These are phyloP conservation scores for Fusarium illudens DNA, from an alignment of 2,329 filamentous ascomycete genomes.

Conservation along the genomic window DNA sequence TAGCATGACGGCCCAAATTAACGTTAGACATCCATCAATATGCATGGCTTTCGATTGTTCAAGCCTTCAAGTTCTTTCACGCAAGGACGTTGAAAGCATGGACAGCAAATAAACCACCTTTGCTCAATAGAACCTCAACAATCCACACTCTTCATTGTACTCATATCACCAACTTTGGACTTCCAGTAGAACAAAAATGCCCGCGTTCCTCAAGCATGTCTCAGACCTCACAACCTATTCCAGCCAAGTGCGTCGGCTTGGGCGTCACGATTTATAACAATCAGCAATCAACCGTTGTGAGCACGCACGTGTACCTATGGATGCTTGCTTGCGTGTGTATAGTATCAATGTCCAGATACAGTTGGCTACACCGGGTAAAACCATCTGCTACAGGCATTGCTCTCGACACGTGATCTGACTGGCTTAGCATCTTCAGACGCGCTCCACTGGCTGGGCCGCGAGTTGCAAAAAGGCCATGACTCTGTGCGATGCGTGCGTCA, in stretches of 20 bases:
- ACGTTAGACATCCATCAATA: neutral
- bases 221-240: neutral
- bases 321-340: neutral
- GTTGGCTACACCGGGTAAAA: neutral
- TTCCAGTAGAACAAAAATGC: neutral
- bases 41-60: neutral
- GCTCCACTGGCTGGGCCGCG: constrained; percentile 17
- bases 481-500: constrained; percentile 34
- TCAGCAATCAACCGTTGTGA: neutral
- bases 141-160: neutral
- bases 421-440: constrained; percentile 5
- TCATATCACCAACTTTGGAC: neutral
- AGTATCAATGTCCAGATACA: neutral
- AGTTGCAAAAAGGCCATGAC: constrained; percentile 24
- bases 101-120: neutral
- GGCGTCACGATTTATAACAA: neutral
- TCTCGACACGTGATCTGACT: constrained; percentile 22
- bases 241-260: neutral
- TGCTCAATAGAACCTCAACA: neutral
- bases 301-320: neutral
- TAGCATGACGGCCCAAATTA: neutral
- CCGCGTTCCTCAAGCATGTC: neutral
- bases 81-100: neutral
- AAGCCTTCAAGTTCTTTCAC: neutral
- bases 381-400: neutral